Evolutionary conservation across 208 protist genomes (phyloP).

Genomic region (Trypanosoma avium): DNA sequence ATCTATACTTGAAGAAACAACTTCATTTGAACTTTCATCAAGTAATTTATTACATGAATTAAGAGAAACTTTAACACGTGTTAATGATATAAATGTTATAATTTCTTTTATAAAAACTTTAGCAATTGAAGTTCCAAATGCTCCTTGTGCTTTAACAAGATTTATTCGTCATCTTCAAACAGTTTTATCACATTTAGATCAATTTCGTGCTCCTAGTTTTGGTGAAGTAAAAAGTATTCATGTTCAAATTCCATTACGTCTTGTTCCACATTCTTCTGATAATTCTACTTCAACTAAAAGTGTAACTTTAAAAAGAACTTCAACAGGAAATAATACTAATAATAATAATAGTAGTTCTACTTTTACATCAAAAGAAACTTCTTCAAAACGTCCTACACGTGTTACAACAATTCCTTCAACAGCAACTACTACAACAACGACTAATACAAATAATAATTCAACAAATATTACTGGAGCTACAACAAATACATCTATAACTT

Average conservation of each 20-base stretch:
- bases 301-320: not conserved
- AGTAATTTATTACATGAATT: constrained; percentile 50
- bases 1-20: constrained; percentile 47
- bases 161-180: constrained; percentile 40
- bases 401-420: not conserved
- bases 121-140: constrained; percentile 2
- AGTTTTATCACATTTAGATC: constrained; percentile 36
- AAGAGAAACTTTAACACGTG: constrained; percentile 18
- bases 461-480: not conserved
- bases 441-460: too few relatives aligned
- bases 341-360: not conserved
- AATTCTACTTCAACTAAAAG: constrained; percentile 5
- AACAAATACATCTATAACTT: not conserved
- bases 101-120: constrained; percentile 33
- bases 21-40: constrained; percentile 66
- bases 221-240: constrained; percentile 30
- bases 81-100: constrained; percentile 33
- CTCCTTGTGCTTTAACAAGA: constrained; percentile 18
- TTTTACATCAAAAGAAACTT: not conserved
- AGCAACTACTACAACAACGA: not conserved
- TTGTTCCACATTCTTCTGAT: constrained; percentile 25
- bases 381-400: not conserved
- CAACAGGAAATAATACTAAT: not conserved
- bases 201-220: constrained; percentile 32
- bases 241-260: constrained; percentile 28